Base-by-base conservation (phyloP, 2,329 filamentous ascomycete genomes). In the Annulohypoxylon truncatum region DNA sequence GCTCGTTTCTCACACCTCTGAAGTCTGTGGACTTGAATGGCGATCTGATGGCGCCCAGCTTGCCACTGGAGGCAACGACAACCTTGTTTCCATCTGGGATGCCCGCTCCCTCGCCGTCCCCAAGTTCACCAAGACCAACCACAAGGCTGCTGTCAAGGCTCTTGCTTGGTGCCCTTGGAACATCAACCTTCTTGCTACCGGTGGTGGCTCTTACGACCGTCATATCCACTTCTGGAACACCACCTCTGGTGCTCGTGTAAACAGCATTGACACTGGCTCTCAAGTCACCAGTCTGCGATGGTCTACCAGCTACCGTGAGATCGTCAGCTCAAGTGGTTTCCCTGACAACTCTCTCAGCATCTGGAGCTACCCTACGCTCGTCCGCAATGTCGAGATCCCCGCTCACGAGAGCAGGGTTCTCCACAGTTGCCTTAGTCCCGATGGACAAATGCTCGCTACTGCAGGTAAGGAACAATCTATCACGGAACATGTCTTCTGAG, bases 141-240 rank as follows among this genome's bases (percentile, higher is more conserved):
- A 99, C 87, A 96, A 96, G 82, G 96, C 96, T 61, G 96, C 96
- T 46, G 94, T 99, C 82, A 99, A 99, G 88, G 96, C 96, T 64
- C 89, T 99, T 47, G 92, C 94, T 69, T 99, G 96, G 96, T 99
- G 96, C 86, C 96, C 96, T 44, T 99, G 96, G 96, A 96, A 97
- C 83, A 90, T 93, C 81, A 98, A 97, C 85, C 89, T 98, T 52
- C 91, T 99, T 50, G 96, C 96, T 62, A 98, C 96, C 44, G 96
- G 96, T 61, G 96, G 96, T 77, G 96, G 96, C 73, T 96, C 93
- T 44, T 96, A 97, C 80, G 96, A 99, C 79, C 92, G 94, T 73
- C 92, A 97, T 82, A 99, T 99, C 80, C 96, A 99, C 85, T 99
- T 99, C 88, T 99, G 96, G 96, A 99, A 99, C 87, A 96, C 94